Percentiles rank a stretch among this genome's conserved stretches.
Conservation (phyloP, 1,139 yeast genomes). For the Citeromyces siamensis region DNA sequence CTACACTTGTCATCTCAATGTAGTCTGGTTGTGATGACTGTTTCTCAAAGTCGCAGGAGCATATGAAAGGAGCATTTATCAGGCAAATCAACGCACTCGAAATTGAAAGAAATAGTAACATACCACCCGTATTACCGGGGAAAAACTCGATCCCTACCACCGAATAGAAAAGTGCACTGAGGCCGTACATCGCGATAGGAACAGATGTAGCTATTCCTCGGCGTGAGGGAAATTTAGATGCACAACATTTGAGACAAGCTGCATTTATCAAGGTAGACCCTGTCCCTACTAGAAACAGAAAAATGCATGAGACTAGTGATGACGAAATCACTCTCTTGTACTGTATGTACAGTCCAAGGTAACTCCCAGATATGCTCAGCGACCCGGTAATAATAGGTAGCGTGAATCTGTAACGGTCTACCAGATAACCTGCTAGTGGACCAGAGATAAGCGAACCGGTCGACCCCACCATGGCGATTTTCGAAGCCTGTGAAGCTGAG, state of each 20-base stretch:
- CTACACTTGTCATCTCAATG: constrained; percentile 12
- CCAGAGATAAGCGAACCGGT: constrained; percentile 42
- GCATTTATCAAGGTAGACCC: constrained; percentile 44
- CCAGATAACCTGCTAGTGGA: constrained; percentile 37
- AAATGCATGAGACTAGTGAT: constrained; percentile 23
- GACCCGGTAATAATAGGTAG: constrained; percentile 33
- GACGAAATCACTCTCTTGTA: constrained; percentile 22
- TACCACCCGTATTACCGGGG: constrained; percentile 37
- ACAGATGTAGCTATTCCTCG: constrained; percentile 50
- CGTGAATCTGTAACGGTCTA: constrained; percentile 37
- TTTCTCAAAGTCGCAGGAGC: constrained; percentile 24
- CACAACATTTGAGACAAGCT: constrained; percentile 45
- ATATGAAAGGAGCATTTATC: constrained; percentile 34
- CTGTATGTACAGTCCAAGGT: constrained; percentile 33
- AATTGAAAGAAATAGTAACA: constrained; percentile 32
- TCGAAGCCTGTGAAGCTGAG: constrained; percentile 37
- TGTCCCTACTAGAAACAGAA: constrained; percentile 32
- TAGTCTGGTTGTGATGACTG: constrained; percentile 6
- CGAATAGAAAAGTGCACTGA: constrained; percentile 46
- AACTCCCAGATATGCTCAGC: constrained; percentile 27
- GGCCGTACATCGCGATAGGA: constrained; percentile 46
- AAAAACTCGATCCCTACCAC: constrained; percentile 32
- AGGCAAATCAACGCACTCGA: constrained; percentile 26
- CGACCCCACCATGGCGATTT: constrained; percentile 40
- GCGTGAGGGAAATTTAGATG: constrained; percentile 39